phyloP scores from a whole-genome alignment of 805 yeast species.

The Kazachstania viticola region DNA sequence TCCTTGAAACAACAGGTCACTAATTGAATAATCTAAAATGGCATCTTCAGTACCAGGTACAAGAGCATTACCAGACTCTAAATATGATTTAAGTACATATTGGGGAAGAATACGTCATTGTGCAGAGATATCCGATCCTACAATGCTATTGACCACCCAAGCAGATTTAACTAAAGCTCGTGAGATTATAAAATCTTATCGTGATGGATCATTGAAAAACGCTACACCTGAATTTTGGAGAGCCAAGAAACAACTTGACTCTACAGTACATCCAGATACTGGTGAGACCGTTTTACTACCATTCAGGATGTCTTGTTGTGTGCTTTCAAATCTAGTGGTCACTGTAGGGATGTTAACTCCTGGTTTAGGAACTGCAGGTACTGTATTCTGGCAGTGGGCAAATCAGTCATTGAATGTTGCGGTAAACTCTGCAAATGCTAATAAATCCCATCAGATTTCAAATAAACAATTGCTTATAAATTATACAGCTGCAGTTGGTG shows the following conservation, averaged over 20 bases:
- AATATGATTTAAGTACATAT: conserved; percentile 69
- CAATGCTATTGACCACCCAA: conserved; percentile 67
- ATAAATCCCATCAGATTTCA: conserved; percentile 84
- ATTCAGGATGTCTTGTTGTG: conserved; percentile 95
- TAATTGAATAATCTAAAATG: too few species aligned
- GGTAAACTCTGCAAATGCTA: conserved; percentile 89
- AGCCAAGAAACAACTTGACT: conserved; percentile 78
- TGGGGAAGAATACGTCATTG: conserved; percentile 94
- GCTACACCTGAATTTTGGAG: conserved; percentile 82
- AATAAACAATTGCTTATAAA: conserved; percentile 66
- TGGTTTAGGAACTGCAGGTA: conserved; percentile 77
- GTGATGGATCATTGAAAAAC: conserved; percentile 48
- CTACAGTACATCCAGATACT: conserved; percentile 92
- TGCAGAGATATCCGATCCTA: conserved; percentile 85
- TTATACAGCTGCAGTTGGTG: conserved; percentile 81
- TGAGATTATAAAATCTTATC: conserved; percentile 54
- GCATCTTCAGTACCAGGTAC: conserved; percentile 85
- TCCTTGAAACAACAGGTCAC: too few species aligned
- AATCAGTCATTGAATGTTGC: conserved; percentile 96
- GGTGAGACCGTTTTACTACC: conserved; percentile 89
- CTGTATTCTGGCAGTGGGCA: conserved; percentile 95
- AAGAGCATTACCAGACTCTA: conserved; percentile 66
- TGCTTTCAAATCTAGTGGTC: conserved; percentile 82
- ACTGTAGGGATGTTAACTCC: conserved; percentile 98
- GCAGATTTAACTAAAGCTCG: conserved; percentile 55